Base-by-base conservation (phyloP, 495 filamentous ascomycete genomes). In the Staphylotrichum longicolle region DNA sequence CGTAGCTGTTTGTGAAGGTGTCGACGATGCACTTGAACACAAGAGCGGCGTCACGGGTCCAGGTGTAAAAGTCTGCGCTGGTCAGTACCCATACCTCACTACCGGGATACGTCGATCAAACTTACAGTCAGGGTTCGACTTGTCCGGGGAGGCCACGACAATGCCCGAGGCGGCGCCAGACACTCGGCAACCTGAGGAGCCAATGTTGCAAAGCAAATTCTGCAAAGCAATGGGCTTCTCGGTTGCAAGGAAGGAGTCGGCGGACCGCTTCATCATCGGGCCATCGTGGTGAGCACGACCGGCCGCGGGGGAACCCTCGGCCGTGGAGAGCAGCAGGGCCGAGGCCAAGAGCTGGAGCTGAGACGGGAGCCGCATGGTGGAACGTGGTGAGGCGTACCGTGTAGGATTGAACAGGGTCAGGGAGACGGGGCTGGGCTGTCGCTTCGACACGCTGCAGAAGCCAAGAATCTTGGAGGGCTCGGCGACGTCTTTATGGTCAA, bases 41-140 rank as follows among this genome's bases (percentile, higher is more conserved):
- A 60, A 91, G 73, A 7, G 85, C 82, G 12, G 83, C 79, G 68
- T 90, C 88, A 56, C 88, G 78, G 15, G 85, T 88, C 88, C 88
- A 91, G 10, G 86, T 87, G 62, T 82, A 90, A 63, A 71, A 83
- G 66, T 82, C 78, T 84, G 46, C 48, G 39, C 14, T 4, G 27
- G 41, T 69, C 34, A 63, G 62, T 40, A 55, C 10, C 10, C 32
- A 7, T 10, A 8, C 12, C 4, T 20, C 5, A 40, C 34, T 32
- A 32, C 30, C 40, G 27, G 8, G 3, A 30, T 5, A 45, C n/a
- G 4, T 12, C 7, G 42, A 14, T 3, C 5, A 49, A 27, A 72
- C 84, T 68, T 74, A 88, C 85, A 89, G 66, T 87, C 77, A 4
- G 86, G 86, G 47, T 76, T 72, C 10, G 57, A 57, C n/a, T 74